Base-by-base conservation (phyloP, 139 green algal species). In the Chlamydomonas incerta region DNA sequence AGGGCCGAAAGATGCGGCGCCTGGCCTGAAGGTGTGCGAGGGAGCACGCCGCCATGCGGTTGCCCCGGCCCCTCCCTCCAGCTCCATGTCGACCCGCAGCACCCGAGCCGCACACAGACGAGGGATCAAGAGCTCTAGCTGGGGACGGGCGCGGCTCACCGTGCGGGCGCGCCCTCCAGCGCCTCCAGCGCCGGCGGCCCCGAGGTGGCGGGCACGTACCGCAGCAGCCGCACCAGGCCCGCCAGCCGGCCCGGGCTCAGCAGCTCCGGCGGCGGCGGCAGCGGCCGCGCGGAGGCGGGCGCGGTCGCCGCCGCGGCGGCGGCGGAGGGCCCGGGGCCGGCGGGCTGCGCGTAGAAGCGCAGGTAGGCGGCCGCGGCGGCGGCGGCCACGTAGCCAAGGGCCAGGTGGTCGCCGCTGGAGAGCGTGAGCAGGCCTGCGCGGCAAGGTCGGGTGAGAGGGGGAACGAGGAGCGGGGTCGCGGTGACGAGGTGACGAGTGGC, bases 131-230 rank as follows among this genome's bases (percentile, higher is more conserved):
- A n/a, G n/a, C n/a, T n/a, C n/a, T n/a, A n/a, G n/a, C n/a, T n/a
- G n/a, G n/a, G n/a, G n/a, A n/a, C n/a, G n/a, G n/a, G n/a, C n/a
- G n/a, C n/a, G n/a, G n/a, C 93, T n/a, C 72, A 87, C 33, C 81
- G 74, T 2, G 74, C 86, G 15, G 92, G 90, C 9, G 82, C 72
- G 6, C 94, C 94, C 65, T 95, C 92, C 10, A 91, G 29, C 0
- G 72, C 62, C 57, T 93, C 90, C 72, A 93, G 73, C n/a, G 72
- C 82, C 0, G 87, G 81, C 20, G 35, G 55, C 15, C 80, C 80
- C 2, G 75, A 62, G 23, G 72, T 21, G 11, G 71, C 41, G 5
- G 81, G 81, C 57, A 81, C 57, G 58, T 87, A 90, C 87, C 86
- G 79, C 29, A 90, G 77, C 82, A 91, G 60, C 67, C 83, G 82